phyloP scores from a whole-genome alignment of 371 early-diverging fungal genomes.

The Neoconidiobolus thromboides region DNA sequence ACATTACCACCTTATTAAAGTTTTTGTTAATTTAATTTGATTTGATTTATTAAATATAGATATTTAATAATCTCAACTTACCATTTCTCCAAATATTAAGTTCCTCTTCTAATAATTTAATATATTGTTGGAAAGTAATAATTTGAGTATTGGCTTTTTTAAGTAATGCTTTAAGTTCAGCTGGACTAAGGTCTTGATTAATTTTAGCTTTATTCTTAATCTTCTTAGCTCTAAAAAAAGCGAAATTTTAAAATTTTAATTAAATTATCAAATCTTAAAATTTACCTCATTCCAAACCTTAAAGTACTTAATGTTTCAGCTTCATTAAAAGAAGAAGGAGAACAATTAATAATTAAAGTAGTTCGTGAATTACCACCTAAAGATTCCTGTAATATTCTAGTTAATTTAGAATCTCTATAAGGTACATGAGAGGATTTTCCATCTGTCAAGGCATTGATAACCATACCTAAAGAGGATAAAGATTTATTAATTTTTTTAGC shows the following conservation, averaged over 20 bases:
- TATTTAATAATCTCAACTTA: background rate
- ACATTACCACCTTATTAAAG: constrained; percentile 34
- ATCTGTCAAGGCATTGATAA: constrained; percentile 91
- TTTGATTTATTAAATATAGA: background rate
- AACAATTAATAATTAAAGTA: constrained; percentile 92
- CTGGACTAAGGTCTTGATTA: constrained; percentile 81
- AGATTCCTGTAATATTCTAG: constrained; percentile 95
- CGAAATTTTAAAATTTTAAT: background rate
- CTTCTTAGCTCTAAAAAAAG: constrained; percentile 60
- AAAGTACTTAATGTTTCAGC: constrained; percentile 89
- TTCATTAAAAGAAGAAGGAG: constrained; percentile 88
- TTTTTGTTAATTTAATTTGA: background rate
- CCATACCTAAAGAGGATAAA: constrained; percentile 93
- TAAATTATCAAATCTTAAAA: background rate
- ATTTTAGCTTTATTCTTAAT: constrained; percentile 97
- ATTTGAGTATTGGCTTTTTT: constrained; percentile 74
- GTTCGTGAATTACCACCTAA: constrained; percentile 95
- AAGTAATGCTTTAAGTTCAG: constrained; percentile 79
- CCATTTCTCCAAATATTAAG: constrained; percentile 67
- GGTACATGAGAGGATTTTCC: constrained; percentile 90
- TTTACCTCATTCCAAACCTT: constrained; percentile 78
- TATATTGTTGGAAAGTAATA: constrained; percentile 58
- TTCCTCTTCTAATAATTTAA: constrained; percentile 67
- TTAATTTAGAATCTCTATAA: constrained; percentile 96
- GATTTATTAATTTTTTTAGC: constrained; percentile 99